Evolutionary conservation across 495 filamentous ascomycete genomes (phyloP).

Genomic region (Penicillium canariense): DNA sequence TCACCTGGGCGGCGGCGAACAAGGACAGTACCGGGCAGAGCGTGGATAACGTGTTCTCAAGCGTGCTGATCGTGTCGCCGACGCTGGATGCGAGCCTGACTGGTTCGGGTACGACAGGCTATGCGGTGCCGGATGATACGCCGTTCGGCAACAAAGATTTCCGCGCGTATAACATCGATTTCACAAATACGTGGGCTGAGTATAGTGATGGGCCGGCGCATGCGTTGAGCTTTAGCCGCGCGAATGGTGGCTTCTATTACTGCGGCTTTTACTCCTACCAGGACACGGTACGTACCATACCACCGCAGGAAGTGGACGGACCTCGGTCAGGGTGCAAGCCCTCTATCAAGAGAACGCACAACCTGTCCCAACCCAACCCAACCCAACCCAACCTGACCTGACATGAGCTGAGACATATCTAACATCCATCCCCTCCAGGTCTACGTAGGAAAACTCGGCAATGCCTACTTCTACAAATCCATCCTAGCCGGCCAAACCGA

Average conservation of each 20-base stretch:
- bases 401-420: background rate
- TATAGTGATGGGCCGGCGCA: constrained; percentile 54
- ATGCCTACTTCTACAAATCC: constrained; percentile 54
- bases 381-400: no score
- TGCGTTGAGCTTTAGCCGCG: constrained; percentile 52
- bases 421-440: constrained; percentile 31
- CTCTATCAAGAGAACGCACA: no score
- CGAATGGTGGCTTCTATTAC: constrained; percentile 60
- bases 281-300: constrained; percentile 47
- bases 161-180: constrained; percentile 58
- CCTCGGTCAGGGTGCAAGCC: no score
- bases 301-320: background rate
- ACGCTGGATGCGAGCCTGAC: constrained; percentile 56
- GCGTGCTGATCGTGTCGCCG: constrained; percentile 53
- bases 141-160: constrained; percentile 58
- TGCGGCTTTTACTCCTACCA: constrained; percentile 58
- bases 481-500: constrained; percentile 61
- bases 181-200: constrained; percentile 53
- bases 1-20: constrained; percentile 50
- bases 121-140: constrained; percentile 53
- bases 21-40: constrained; percentile 38
- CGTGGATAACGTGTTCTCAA: constrained; percentile 57
- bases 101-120: constrained; percentile 55
- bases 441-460: constrained; percentile 60
- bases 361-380: no score